Evolutionary conservation across 2,329 filamentous ascomycete species (phyloP).

Genomic region (Celoporthe dispersa): DNA sequence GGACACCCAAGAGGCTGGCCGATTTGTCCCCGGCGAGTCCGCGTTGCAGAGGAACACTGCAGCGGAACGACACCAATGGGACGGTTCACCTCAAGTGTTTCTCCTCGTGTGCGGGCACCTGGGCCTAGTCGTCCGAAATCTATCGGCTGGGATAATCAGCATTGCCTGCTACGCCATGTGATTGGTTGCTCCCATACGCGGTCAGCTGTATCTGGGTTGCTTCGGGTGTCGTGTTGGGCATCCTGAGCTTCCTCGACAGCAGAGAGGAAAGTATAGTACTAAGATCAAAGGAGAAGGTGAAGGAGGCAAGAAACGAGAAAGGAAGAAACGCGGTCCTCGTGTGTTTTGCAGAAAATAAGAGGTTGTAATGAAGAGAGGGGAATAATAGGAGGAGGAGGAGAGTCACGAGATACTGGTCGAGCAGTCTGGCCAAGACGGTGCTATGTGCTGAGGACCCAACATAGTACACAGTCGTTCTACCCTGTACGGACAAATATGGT

Average conservation of each 20-base stretch:
- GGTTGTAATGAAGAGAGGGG: background rate
- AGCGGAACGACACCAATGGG: constrained; percentile 3
- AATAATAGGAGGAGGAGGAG: background rate
- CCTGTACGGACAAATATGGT: background rate
- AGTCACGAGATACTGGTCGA: background rate
- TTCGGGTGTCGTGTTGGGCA: background rate
- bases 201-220: background rate
- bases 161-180: background rate
- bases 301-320: background rate
- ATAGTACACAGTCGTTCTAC: background rate
- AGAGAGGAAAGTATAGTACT: background rate
- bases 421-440: background rate
- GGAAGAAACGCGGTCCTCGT: background rate
- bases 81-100: background rate
- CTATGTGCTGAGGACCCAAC: background rate
- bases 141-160: background rate
- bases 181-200: background rate
- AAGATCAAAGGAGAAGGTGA: background rate
- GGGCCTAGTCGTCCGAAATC: background rate
- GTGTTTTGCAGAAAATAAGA: background rate
- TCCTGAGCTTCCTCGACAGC: background rate
- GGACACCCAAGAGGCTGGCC: background rate
- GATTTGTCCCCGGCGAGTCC: background rate
- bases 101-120: background rate
- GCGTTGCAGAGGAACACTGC: background rate